Evolutionary conservation across 257 asterid genomes (phyloP), one percentile per base, ranked within the genome.

Genomic region (Plantago major): DNA sequence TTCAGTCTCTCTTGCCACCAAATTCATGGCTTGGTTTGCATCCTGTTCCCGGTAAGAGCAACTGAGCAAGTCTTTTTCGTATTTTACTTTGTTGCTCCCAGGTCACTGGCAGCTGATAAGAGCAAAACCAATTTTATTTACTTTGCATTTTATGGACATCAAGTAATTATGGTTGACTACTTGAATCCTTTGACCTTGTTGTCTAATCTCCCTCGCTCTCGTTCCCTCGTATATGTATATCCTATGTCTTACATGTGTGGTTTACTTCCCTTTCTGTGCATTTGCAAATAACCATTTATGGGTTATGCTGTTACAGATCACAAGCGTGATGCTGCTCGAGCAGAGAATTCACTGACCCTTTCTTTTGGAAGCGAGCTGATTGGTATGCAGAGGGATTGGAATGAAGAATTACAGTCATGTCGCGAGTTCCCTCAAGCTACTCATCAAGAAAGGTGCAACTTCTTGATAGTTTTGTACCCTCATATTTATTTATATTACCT

Each of bases 371-470:
- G 95, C 68, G 98, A 92, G 80, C 76, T 92, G 81, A 84, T 92
- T 79, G 98, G 97, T 44, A 89, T 92, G 97, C 97, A 89, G 81
- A 84, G 98, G 67, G 98, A 92, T 69, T 86, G 98, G 98, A 92
- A 92, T 61, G 98, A 92, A 76, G 98, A 92, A 71, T 64, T 89
- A 77, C 98, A 92, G 71, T 84, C 97, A 43, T 89, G 95, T 71
- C 84, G 97, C 58, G 97, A 92, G 75, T 89, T 92, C 67, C 95
- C 98, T 16, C 98, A 84, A 67, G 66, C 82, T 18, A 76, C 88
- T 2, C 84, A 84, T 69, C 97, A 82, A 73, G 97, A 92, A 78
- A 92, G 92, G 98, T 91, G 71, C 54, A 65, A 65, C 30, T 62
- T 55, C 60, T 49, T 66, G 50, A 28, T 54, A 42, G 51, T 54